Conservation (phyloP, 768 basidiomycete genomes). For the Cytidiella melzeri region DNA sequence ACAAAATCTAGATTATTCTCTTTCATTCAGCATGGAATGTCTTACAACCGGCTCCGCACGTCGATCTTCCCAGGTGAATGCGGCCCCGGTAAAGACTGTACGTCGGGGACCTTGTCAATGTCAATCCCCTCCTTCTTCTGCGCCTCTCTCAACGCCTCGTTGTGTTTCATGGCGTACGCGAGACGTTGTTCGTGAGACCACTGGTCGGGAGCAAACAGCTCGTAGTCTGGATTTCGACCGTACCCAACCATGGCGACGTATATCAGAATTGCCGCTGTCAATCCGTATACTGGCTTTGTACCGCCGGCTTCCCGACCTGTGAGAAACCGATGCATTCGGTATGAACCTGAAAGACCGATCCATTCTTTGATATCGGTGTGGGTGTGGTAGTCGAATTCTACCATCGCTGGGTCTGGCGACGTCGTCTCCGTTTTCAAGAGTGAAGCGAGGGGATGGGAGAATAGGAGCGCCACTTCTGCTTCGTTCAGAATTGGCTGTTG, state of each 20-base stretch:
- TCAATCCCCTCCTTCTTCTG: slow-evolving; percentile 17
- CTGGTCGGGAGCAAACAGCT: slow-evolving; percentile 38
- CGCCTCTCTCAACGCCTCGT: slow-evolving; percentile 21
- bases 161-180: slow-evolving; percentile 32
- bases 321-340: slow-evolving; percentile 72
- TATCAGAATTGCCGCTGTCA: slow-evolving; percentile 71
- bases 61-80: no score
- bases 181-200: slow-evolving; percentile 37
- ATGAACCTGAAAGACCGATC: slow-evolving; percentile 25
- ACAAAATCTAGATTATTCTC: no score
- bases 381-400: slow-evolving; percentile 62
- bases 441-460: slow-evolving; percentile 77
- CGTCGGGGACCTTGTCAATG: slow-evolving; percentile 1
- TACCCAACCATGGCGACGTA: slow-evolving; percentile 45
- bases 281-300: slow-evolving; percentile 81
- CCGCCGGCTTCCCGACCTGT: slow-evolving; percentile 83
- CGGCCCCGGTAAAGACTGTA: not conserved
- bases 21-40: no score
- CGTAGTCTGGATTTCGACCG: slow-evolving; percentile 38
- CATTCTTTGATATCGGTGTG: slow-evolving; percentile 45
- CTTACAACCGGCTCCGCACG: no score
- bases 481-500: slow-evolving; percentile 71
- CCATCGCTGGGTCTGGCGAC: slow-evolving; percentile 46
- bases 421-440: slow-evolving; percentile 62
- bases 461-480: slow-evolving; percentile 73